A percentile compares a stretch with the other conserved stretches of the same genome.
These are phyloP conservation scores for Serendipita indica DNA, from an alignment of 768 basidiomycete species.

Conservation along the genomic window DNA sequence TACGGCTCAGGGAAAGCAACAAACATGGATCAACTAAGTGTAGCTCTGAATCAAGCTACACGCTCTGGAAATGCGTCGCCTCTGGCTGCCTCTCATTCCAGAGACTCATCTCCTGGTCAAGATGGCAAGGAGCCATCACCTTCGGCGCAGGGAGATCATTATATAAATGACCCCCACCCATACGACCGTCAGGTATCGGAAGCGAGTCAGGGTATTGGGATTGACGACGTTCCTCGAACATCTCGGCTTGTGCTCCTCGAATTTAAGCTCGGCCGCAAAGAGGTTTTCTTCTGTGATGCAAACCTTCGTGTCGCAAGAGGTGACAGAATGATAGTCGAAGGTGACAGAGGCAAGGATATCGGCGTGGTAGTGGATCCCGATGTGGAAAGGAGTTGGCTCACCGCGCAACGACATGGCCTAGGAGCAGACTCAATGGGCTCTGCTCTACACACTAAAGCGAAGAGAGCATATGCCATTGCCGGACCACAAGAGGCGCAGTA, in stretches of 20 bases:
- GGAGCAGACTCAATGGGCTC: slow-evolving; percentile 19
- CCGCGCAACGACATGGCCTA: slow-evolving; percentile 22
- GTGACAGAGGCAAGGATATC: slow-evolving; percentile 84
- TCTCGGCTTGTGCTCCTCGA: slow-evolving; percentile 94
- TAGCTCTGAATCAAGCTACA: neutral
- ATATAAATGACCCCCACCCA: slow-evolving; percentile 15
- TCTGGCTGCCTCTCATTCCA: slow-evolving; percentile 10
- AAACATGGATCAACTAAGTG: neutral
- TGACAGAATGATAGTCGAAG: slow-evolving; percentile 92
- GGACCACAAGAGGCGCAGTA: slow-evolving; percentile 68
- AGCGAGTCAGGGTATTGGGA: slow-evolving; percentile 79
- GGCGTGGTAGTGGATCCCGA: slow-evolving; percentile 86
- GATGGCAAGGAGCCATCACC: neutral
- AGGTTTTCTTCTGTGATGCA: slow-evolving; percentile 79
- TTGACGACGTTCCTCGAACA: slow-evolving; percentile 64
- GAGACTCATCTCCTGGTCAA: slow-evolving; percentile 10
- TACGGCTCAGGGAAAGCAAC: neutral
- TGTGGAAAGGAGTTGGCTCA: slow-evolving; percentile 36
- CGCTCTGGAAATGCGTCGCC: neutral
- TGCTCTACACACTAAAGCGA: slow-evolving; percentile 86
- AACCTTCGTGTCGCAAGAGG: slow-evolving; percentile 56
- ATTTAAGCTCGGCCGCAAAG: slow-evolving; percentile 94
- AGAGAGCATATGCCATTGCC: slow-evolving; percentile 90
- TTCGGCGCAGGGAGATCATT: slow-evolving; percentile 18
- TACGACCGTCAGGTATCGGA: slow-evolving; percentile 28